Evolutionary conservation across 306 rosid species (phyloP).

Genomic region (Sesbania bispinosa): DNA sequence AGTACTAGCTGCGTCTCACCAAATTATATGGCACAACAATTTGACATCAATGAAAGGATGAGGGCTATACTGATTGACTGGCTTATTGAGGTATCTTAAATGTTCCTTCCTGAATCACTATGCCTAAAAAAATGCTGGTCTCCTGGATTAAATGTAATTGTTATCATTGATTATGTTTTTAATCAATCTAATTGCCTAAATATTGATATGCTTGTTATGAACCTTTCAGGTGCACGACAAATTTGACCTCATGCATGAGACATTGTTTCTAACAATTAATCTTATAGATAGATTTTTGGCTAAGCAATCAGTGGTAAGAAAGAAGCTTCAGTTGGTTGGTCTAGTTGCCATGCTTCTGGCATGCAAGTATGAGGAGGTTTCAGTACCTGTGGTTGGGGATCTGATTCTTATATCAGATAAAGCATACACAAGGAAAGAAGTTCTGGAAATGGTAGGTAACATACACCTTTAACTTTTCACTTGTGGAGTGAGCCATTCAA

Average conservation of each 20-base stretch:
- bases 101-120: slow-evolving; percentile 17
- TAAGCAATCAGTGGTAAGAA: slow-evolving; percentile 60
- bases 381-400: slow-evolving; percentile 87
- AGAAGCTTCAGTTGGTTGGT: slow-evolving; percentile 96
- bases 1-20: slow-evolving; percentile 57
- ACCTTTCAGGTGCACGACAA: slow-evolving; percentile 88
- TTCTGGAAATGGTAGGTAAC: slow-evolving; percentile 94
- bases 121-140: slow-evolving; percentile 19
- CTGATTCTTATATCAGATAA: slow-evolving; percentile 83
- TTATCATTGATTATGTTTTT: background rate
- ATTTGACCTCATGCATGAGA: slow-evolving; percentile 87
- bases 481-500: background rate
- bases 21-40: slow-evolving; percentile 63
- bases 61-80: slow-evolving; percentile 92
- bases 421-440: slow-evolving; percentile 78
- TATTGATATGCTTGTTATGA: slow-evolving; percentile 7
- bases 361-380: slow-evolving; percentile 96
- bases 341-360: slow-evolving; percentile 98
- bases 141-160: background rate
- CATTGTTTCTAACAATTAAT: slow-evolving; percentile 79
- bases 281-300: slow-evolving; percentile 82
- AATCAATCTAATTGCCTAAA: background rate
- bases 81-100: slow-evolving; percentile 80
- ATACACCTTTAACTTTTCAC: background rate
- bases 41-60: slow-evolving; percentile 93